A percentile compares a stretch with the other conserved stretches of the same genome.
Evolutionary conservation across 2,329 filamentous ascomycete species (phyloP).

Genomic region (Xylaria sp.): DNA sequence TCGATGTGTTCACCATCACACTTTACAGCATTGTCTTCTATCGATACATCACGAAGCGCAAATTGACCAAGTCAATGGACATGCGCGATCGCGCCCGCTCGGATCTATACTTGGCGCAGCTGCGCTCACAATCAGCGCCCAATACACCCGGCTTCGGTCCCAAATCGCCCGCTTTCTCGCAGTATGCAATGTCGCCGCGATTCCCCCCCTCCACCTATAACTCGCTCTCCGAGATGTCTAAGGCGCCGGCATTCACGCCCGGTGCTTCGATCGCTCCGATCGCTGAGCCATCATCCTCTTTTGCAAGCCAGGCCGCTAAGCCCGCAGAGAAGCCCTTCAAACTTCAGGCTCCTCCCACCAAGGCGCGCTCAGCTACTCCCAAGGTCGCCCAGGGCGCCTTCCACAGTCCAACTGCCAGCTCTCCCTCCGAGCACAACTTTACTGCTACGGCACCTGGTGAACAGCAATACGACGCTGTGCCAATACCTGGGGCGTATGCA

Average conservation of each 20-base stretch:
- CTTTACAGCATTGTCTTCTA: constrained; percentile 97
- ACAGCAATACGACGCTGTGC: constrained; percentile 84
- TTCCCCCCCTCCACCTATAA: constrained; percentile 69
- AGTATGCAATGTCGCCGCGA: constrained; percentile 68
- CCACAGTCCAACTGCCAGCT: constrained; percentile 57
- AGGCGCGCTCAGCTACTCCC: constrained; percentile 81
- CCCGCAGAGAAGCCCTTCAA: constrained; percentile 73
- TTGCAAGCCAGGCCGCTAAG: constrained; percentile 55
- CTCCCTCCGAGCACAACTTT: constrained; percentile 50
- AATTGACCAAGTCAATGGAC: constrained; percentile 96
- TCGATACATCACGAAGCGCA: constrained; percentile 95
- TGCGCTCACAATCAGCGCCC: constrained; percentile 86
- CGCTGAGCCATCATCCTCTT: constrained; percentile 72
- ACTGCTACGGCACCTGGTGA: constrained; percentile 78
- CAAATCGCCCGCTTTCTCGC: constrained; percentile 68
- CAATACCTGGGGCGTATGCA: constrained; percentile 87
- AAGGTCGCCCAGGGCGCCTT: constrained; percentile 73
- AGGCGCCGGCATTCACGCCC: constrained; percentile 62
- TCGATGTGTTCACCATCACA: constrained; percentile 89
- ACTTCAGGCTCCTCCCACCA: constrained; percentile 84
- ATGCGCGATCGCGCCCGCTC: constrained; percentile 92
- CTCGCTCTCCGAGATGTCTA: constrained; percentile 59
- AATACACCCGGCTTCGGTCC: constrained; percentile 91
- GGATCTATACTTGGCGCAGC: constrained; percentile 91
- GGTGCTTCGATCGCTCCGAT: constrained; percentile 58